Percentiles rank a stretch among this genome's conserved stretches.
These are phyloP conservation scores for Candida glucosophila DNA, from an alignment of 1,139 yeast genomes.

Conservation along the genomic window DNA sequence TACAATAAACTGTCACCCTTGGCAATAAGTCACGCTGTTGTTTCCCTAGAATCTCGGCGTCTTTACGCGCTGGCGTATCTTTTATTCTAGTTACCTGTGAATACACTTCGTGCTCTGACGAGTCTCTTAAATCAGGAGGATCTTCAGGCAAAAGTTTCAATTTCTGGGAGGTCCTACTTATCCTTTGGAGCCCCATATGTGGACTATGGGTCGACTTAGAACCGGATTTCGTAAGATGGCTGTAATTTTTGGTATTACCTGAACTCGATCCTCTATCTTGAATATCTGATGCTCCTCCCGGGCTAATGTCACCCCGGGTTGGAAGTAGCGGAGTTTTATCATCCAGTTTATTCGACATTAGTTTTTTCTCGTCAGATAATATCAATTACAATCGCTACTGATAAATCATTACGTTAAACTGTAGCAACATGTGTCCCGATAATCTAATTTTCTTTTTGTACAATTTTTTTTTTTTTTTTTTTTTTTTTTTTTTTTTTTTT, in stretches of 20 bases:
- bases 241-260: too few relatives aligned
- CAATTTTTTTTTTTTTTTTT: conserved; percentile 4
- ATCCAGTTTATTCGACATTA: conserved; percentile 1
- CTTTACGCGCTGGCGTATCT: conserved; percentile 87
- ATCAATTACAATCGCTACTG: background rate
- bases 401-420: background rate
- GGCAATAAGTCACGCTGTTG: conserved; percentile 79
- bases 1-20: conserved; percentile 91
- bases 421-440: background rate
- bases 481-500: conserved; percentile 2
- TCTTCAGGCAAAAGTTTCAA: conserved; percentile 82
- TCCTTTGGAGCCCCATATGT: conserved; percentile 74
- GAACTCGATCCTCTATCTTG: too few relatives aligned
- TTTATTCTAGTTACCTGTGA: conserved; percentile 79
- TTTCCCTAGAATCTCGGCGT: conserved; percentile 89
- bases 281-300: conserved; percentile 12
- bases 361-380: background rate
- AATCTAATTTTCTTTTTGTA: background rate
- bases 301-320: conserved; percentile 20
- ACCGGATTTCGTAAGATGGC: conserved; percentile 13
- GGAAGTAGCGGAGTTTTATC: conserved; percentile 16
- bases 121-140: conserved; percentile 30
- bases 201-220: conserved; percentile 26
- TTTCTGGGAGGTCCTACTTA: conserved; percentile 82
- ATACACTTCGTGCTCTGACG: conserved; percentile 38